Evolutionary conservation across 148 eudicot genomes (phyloP).

Genomic region (Silene uniflora): DNA sequence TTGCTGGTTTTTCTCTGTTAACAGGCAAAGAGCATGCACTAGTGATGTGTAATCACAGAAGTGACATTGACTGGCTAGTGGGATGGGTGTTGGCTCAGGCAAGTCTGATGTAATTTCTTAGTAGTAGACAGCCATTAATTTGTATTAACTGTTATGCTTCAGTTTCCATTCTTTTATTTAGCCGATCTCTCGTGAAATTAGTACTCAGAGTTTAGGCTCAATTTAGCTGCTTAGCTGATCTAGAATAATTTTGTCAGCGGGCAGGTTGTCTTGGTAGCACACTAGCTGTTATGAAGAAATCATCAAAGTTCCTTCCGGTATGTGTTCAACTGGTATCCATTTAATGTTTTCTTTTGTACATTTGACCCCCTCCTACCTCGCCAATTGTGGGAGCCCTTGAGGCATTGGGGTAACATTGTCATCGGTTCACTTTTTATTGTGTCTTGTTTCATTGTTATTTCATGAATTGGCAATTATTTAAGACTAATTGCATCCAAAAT

Average conservation of each 20-base stretch:
- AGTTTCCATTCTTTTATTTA: background rate
- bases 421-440: no score
- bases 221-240: constrained; percentile 26
- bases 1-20: constrained; percentile 5
- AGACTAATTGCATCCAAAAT: no score
- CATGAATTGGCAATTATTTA: no score
- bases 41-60: constrained; percentile 70
- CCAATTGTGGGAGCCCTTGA: no score
- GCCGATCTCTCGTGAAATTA: constrained; percentile 11
- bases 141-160: constrained; percentile 1
- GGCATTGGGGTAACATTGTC: no score
- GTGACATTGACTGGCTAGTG: constrained; percentile 97
- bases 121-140: background rate
- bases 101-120: constrained; percentile 20
- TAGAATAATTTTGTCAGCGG: constrained; percentile 52
- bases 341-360: no score
- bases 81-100: constrained; percentile 99
- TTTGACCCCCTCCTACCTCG: no score
- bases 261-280: constrained; percentile 91
- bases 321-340: constrained; percentile 19
- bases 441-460: no score
- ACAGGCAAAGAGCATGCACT: constrained; percentile 95
- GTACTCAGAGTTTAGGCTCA: constrained; percentile 13
- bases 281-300: constrained; percentile 75
- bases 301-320: constrained; percentile 72